Evolutionary conservation across 2,329 filamentous ascomycete genomes (phyloP), one percentile per base, ranked within the genome.

Genomic region (Orbilia brochopaga): DNA sequence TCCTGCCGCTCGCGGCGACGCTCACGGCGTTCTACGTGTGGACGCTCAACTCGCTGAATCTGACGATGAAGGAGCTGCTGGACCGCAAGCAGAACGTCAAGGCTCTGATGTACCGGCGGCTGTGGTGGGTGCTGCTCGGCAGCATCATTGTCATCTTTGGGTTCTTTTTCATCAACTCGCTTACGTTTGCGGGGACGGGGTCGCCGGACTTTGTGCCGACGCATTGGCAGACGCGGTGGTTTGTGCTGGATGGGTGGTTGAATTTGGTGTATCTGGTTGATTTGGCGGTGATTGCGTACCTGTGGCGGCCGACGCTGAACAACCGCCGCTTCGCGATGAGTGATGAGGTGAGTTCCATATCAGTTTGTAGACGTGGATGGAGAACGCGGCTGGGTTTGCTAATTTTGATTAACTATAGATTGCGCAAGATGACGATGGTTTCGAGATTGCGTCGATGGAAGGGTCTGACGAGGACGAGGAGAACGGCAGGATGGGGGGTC

Each of bases 251-350:
- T 78, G 94, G 94, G 62, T 99, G 94, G 94, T 83, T 97, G 56
- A 97, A 97, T 79, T 81, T 99, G 61, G 93, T 99, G 15, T 99
- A 97, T 81, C 87, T 99, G 74, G 90, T 90, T 69, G 93, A 99
- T 77, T 91, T 99, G 24, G 88, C 87, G 61, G 97, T 93, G 80
- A 86, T 99, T 75, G 92, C 94, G 21, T 99, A 97, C 79, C 84
- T 99, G 59, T 99, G 94, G 94, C 85, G 94, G 53, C 94, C 94
- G 5, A 97, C 93, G 21, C 92, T 90, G 58, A 97, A 99, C 81
- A 99, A 99, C 81, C 86, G 92, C 76, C 87, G 94, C 65, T 99
- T 99, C 77, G 94, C 94, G 74, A 99, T 99, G 94, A 96, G 91
- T 81, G 94, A 99, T 78, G 94, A 99, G 84, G 67, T 72, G 24